Evolutionary conservation across 495 filamentous ascomycete species (phyloP).

Genomic region (Pseudotulostoma volvatum): DNA sequence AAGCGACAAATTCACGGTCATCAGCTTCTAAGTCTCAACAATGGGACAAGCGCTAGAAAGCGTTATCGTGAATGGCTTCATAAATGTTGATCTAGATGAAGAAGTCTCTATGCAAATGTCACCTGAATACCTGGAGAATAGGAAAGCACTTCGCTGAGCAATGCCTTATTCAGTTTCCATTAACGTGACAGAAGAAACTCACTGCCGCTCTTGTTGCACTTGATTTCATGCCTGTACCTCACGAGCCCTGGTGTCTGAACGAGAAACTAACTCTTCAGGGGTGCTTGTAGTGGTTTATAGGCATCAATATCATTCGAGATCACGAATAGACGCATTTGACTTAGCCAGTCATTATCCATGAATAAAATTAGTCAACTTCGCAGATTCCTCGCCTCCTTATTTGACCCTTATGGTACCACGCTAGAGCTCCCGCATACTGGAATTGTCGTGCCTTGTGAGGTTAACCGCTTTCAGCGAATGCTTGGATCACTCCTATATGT

Average conservation of each 20-base stretch:
- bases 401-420: neutral
- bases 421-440: constrained; percentile 4
- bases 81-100: constrained; percentile 11
- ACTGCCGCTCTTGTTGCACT: constrained; percentile 5
- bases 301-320: constrained; percentile 3
- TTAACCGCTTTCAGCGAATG: constrained; percentile 8
- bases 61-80: constrained; percentile 11
- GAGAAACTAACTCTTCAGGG: constrained; percentile 3
- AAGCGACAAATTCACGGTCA: neutral
- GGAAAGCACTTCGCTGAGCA: constrained; percentile 1
- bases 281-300: constrained; percentile 8
- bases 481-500: constrained; percentile 14
- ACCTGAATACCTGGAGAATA: constrained; percentile 3
- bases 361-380: neutral
- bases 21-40: neutral
- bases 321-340: neutral
- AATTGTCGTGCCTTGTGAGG: constrained; percentile 2
- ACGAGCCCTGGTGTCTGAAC: constrained; percentile 9
- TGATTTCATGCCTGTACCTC: constrained; percentile 6
- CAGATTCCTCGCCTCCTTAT: neutral
- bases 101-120: constrained; percentile 5
- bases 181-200: constrained; percentile 11
- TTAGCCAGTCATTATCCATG: neutral
- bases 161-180: constrained; percentile 13
- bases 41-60: neutral